These are phyloP conservation scores for Digitaria exilis DNA, from an alignment of 202 grass and related monocot species.

Conservation along the genomic window DNA sequence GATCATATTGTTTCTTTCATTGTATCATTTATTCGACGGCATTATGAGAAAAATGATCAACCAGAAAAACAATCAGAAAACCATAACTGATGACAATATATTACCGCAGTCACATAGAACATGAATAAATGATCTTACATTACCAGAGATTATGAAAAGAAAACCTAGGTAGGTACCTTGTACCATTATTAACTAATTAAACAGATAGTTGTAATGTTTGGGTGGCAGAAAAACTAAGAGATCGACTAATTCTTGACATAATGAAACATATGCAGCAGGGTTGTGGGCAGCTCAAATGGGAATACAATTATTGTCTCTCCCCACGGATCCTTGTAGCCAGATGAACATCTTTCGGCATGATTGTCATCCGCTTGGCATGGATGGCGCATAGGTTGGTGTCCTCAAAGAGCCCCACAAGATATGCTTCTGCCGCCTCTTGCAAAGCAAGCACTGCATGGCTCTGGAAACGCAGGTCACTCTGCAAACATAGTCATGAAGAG, in stretches of 20 bases:
- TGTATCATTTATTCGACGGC: too few species aligned
- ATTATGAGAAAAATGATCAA: not conserved
- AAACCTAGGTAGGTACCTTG: not conserved
- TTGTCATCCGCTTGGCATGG: slow-evolving; percentile 13
- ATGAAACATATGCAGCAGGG: not conserved
- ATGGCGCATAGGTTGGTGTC: slow-evolving; percentile 26
- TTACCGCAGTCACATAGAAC: not conserved
- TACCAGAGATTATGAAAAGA: not conserved
- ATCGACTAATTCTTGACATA: not conserved
- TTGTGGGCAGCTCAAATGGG: not conserved
- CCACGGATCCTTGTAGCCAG: slow-evolving; percentile 17
- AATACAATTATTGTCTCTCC: not conserved
- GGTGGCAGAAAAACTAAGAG: not conserved
- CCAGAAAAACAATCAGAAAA: too few species aligned
- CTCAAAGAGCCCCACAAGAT: slow-evolving; percentile 20
- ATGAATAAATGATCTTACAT: not conserved
- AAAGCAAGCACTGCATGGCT: slow-evolving; percentile 30
- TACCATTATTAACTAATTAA: not conserved
- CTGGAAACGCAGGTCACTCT: slow-evolving; percentile 30
- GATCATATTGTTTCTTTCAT: too few species aligned
- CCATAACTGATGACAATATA: not conserved
- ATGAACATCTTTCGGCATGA: slow-evolving; percentile 28
- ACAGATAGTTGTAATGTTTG: not conserved
- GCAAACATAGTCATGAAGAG: not conserved
- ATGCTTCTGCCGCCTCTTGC: slow-evolving; percentile 26